A percentile compares a stretch with the other conserved stretches of the same genome.
Evolutionary conservation across 2,329 filamentous ascomycete species (phyloP).

Genomic region (Neopestalotiopsis sp.): DNA sequence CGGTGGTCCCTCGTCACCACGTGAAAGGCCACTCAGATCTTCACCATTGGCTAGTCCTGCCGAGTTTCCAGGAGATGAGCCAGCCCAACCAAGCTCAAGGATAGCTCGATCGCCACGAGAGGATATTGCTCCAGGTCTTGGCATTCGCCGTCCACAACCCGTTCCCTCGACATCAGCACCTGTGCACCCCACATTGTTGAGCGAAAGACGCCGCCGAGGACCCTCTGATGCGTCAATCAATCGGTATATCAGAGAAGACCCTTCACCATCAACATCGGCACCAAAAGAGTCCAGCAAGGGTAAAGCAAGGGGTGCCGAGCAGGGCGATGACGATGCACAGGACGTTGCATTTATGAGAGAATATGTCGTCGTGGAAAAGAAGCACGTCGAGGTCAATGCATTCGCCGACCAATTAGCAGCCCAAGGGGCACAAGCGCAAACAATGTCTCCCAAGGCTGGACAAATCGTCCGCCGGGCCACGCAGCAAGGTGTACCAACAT

Average conservation of each 20-base stretch:
- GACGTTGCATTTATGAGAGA: constrained; percentile 91
- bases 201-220: constrained; percentile 44
- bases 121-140: constrained; percentile 55
- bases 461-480: constrained; percentile 78
- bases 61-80: constrained; percentile 40
- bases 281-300: constrained; percentile 41
- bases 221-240: constrained; percentile 47
- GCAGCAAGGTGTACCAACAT: constrained; percentile 74
- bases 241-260: constrained; percentile 38
- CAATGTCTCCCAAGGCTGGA: constrained; percentile 60
- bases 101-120: constrained; percentile 49
- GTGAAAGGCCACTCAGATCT: constrained; percentile 46
- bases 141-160: constrained; percentile 54
- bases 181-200: constrained; percentile 42
- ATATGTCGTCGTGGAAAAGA: constrained; percentile 95
- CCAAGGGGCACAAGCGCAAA: constrained; percentile 60
- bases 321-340: constrained; percentile 77
- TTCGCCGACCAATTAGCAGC: constrained; percentile 94
- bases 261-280: constrained; percentile 39
- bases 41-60: constrained; percentile 51
- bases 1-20: constrained; percentile 44
- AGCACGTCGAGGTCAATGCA: constrained; percentile 94
- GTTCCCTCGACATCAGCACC: constrained; percentile 57
- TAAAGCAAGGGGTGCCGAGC: constrained; percentile 45
- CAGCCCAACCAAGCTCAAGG: constrained; percentile 30